Evolutionary conservation across 495 filamentous ascomycete genomes (phyloP).

Genomic region (Penicillium subrubescens): DNA sequence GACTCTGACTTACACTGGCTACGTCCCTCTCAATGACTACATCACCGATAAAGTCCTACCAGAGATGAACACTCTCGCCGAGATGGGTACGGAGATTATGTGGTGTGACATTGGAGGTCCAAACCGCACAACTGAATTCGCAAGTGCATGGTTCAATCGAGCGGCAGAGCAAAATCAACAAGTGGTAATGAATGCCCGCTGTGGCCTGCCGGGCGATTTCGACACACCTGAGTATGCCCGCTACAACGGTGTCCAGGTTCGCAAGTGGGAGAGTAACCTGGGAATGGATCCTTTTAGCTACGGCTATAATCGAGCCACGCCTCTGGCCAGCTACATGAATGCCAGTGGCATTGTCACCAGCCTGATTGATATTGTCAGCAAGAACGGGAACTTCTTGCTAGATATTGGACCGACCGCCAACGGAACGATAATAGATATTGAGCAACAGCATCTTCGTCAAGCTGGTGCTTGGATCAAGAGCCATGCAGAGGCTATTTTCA

Average conservation of each 20-base stretch:
- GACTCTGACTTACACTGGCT: slow-evolving; percentile 51
- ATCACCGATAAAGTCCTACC: slow-evolving; percentile 52
- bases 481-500: slow-evolving; percentile 56
- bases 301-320: slow-evolving; percentile 57
- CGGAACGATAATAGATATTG: slow-evolving; percentile 52
- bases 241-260: slow-evolving; percentile 47
- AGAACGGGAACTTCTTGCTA: slow-evolving; percentile 60
- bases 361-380: slow-evolving; percentile 55
- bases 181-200: slow-evolving; percentile 55
- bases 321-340: slow-evolving; percentile 50
- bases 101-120: slow-evolving; percentile 59
- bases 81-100: slow-evolving; percentile 56
- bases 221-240: slow-evolving; percentile 55
- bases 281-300: slow-evolving; percentile 60
- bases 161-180: slow-evolving; percentile 41
- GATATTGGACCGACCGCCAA: slow-evolving; percentile 57
- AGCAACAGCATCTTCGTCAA: slow-evolving; percentile 45
- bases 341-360: slow-evolving; percentile 45
- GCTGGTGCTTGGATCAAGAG: slow-evolving; percentile 54
- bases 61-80: slow-evolving; percentile 53
- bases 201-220: slow-evolving; percentile 53
- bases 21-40: slow-evolving; percentile 47
- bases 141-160: slow-evolving; percentile 48
- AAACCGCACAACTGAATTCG: slow-evolving; percentile 51
- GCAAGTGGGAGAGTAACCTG: slow-evolving; percentile 58